These are phyloP conservation scores for Saussurea involucrata DNA, from an alignment of 129 eudicot species.

Conservation along the genomic window DNA sequence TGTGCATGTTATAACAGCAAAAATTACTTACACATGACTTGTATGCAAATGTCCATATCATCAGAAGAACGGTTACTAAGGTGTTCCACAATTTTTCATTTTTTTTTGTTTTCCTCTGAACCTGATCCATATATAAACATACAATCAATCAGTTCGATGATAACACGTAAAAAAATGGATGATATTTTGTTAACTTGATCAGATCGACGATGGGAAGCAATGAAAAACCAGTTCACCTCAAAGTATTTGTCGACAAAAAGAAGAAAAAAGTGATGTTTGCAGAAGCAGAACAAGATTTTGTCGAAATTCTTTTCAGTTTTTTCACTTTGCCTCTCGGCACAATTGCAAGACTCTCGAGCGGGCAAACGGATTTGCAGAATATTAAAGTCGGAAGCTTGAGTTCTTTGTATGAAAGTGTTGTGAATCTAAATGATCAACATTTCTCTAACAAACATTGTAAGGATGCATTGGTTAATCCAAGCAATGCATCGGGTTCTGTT, in stretches of 20 bases:
- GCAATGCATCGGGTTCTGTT: conserved; percentile 4
- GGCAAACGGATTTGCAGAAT: neutral
- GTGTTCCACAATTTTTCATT: no score
- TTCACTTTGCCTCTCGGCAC: conserved; percentile 42
- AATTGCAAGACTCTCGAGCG: conserved; percentile 15
- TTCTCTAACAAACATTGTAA: conserved; percentile 25
- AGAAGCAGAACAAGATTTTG: conserved; percentile 29
- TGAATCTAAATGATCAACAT: conserved; percentile 17
- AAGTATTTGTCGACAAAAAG: conserved; percentile 22
- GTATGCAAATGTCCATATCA: no score
- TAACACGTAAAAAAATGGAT: no score
- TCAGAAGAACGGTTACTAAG: no score
- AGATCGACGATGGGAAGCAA: conserved; percentile 17
- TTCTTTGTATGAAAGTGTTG: conserved; percentile 23
- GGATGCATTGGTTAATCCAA: conserved; percentile 26
- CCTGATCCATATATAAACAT: no score
- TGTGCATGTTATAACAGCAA: no score
- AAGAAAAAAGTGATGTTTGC: conserved; percentile 36
- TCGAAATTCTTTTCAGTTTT: conserved; percentile 34
- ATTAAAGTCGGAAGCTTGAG: conserved; percentile 31
- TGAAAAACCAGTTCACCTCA: conserved; percentile 17
- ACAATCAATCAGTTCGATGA: no score
- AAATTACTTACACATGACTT: no score
- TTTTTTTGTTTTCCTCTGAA: no score
- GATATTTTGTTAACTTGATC: conserved; percentile 1